Base-by-base conservation (phyloP, 352 stramenopile species). In the Pythium rishiriense region DNA sequence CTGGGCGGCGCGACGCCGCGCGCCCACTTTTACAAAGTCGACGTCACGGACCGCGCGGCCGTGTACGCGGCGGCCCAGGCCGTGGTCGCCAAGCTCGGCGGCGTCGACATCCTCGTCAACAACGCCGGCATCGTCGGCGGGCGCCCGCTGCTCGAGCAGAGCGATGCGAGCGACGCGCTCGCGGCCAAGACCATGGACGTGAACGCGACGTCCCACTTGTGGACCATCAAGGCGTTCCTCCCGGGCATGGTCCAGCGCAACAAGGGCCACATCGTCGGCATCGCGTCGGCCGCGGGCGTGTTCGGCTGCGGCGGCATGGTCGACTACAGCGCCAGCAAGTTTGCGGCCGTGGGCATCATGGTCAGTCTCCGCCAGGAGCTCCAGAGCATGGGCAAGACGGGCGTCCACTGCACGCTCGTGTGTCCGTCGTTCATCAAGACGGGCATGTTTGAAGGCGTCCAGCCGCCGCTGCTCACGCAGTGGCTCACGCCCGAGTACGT, bases 71-170 rank as follows among this genome's bases (percentile, higher is more conserved):
- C 63, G 7, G 70, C 60, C 14, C 39, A 64, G 25, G 12, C 26
- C 10, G 57, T 78, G 22, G 58, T 73, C 28, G 46, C 57, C 8
- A 53, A 73, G 54, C 57, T 77, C 22, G 64, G 70, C 1, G 64
- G 58, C 2, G 76, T 84, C 10, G 76, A 84, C 24, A 77, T 84
- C 24, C 62, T 84, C 0, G 65, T 84, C 46, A 84, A 84, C 63
- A 84, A 84, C 51, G 75, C 76, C 21, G 76, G 76, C 33, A 85
- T 85, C 47, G 76, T 85, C 10, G 48, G 60, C 24, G 76, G 74
- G 47, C 76, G 69, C n/a, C 65, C 69, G 19, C 60, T 85, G n/a
- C 61, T 85, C 29, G 72, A 81, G 46, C 60, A 59, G 24, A 76
- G 50, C n/a, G 70, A 70, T 41, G 14, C 51, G n/a, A 76, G 51